Conservation (phyloP, 352 stramenopile genomes). For the Chrysophaeum taylorii region DNA sequence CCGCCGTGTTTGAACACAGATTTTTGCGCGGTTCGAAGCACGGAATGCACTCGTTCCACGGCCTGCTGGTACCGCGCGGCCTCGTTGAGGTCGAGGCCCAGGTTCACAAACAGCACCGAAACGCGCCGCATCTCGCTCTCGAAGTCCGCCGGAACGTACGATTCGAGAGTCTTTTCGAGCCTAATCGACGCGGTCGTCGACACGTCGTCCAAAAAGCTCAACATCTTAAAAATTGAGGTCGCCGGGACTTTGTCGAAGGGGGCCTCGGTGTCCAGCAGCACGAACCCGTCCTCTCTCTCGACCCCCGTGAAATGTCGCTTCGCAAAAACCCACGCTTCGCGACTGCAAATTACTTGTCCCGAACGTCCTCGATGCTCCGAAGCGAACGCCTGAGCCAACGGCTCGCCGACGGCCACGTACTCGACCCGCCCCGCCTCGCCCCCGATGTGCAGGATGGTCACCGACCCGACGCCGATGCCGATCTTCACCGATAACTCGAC, state of each 20-base stretch:
- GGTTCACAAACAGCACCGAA: slow-evolving; percentile 81
- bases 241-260: no score
- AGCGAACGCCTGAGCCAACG: slow-evolving; percentile 75
- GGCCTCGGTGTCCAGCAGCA: slow-evolving; percentile 13
- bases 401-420: slow-evolving; percentile 73
- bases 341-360: slow-evolving; percentile 74
- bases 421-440: slow-evolving; percentile 75
- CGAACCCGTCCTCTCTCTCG: slow-evolving; percentile 26
- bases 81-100: slow-evolving; percentile 44
- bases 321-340: slow-evolving; percentile 61
- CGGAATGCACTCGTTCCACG: slow-evolving; percentile 34
- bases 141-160: no score
- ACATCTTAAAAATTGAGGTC: no score
- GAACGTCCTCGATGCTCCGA: slow-evolving; percentile 75
- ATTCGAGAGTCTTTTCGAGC: no score
- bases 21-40: slow-evolving; percentile 58
- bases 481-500: slow-evolving; percentile 86
- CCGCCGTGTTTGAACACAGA: slow-evolving; percentile 85
- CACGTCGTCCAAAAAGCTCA: no score
- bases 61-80: slow-evolving; percentile 30
- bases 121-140: no score
- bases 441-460: slow-evolving; percentile 61
- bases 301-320: slow-evolving; percentile 43
- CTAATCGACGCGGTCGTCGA: no score
- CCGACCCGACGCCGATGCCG: slow-evolving; percentile 65